phyloP scores from a whole-genome alignment of 2,329 filamentous ascomycete genomes.

The Incumbomyces lentus region DNA sequence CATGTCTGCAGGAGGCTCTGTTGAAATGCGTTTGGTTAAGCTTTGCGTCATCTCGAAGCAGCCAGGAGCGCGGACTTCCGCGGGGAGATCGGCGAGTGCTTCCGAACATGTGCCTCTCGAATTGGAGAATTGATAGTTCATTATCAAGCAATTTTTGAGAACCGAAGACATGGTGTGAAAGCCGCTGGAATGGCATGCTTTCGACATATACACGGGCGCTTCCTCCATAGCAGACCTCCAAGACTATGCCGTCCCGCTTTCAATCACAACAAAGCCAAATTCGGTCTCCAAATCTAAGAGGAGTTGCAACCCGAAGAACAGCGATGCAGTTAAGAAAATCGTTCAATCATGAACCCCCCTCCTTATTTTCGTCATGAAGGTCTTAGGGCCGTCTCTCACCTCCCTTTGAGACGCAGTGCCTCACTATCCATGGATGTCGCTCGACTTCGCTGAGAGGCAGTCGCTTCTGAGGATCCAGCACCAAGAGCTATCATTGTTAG shows the following conservation, averaged over 20 bases:
- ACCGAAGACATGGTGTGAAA: not conserved
- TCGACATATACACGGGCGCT: too few species aligned
- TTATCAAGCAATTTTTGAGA: not conserved
- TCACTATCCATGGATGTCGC: conserved; percentile 89
- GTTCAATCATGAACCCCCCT: conserved; percentile 4
- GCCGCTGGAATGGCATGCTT: not conserved
- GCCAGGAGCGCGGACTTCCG: not conserved
- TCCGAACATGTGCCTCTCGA: not conserved
- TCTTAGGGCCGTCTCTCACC: conserved; percentile 14
- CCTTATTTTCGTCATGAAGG: conserved; percentile 7
- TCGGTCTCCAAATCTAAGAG: too few species aligned
- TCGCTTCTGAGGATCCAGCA: conserved; percentile 86
- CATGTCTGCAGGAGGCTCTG: not conserved
- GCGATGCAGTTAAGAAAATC: conserved; percentile 9
- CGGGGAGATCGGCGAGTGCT: conserved; percentile 7
- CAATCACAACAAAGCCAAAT: too few species aligned
- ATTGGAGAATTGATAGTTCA: not conserved
- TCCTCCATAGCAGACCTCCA: too few species aligned
- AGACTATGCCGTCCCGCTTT: too few species aligned
- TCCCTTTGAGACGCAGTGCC: conserved; percentile 54
- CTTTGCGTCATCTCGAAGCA: too few species aligned
- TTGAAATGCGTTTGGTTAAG: not conserved
- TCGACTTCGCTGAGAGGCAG: conserved; percentile 83
- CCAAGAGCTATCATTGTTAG: conserved; percentile 54
- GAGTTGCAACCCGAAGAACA: too few species aligned